These are phyloP conservation scores for Parietaria judaica DNA, from an alignment of 306 rosid species.

Conservation along the genomic window DNA sequence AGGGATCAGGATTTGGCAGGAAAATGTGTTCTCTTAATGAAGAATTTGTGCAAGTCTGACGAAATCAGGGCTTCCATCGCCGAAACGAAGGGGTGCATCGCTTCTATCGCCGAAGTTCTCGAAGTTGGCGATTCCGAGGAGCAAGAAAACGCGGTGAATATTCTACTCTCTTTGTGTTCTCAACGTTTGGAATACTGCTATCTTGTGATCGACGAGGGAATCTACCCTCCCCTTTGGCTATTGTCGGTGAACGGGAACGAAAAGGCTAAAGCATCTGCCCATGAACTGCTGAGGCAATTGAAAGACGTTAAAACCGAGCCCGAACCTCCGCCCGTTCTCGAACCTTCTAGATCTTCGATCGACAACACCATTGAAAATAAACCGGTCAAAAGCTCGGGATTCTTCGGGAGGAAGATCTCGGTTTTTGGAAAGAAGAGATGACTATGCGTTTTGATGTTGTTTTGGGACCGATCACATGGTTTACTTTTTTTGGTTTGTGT, in stretches of 20 bases:
- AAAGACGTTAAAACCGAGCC: slow-evolving; percentile 28
- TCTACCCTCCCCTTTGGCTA: slow-evolving; percentile 38
- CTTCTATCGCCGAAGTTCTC: slow-evolving; percentile 49
- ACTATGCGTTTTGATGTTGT: neutral
- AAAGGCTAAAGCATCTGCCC: slow-evolving; percentile 43
- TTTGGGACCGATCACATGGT: neutral
- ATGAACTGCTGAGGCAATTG: slow-evolving; percentile 55
- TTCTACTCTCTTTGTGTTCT: slow-evolving; percentile 69
- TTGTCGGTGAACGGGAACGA: slow-evolving; percentile 66
- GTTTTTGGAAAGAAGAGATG: slow-evolving; percentile 31
- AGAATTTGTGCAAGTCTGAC: slow-evolving; percentile 45
- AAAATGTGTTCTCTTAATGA: slow-evolving; percentile 46
- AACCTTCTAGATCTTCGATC: slow-evolving; percentile 15
- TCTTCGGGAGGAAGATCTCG: slow-evolving; percentile 36
- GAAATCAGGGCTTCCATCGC: slow-evolving; percentile 49
- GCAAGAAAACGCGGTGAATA: slow-evolving; percentile 63
- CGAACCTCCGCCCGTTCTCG: slow-evolving; percentile 16
- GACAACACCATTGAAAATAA: slow-evolving; percentile 29
- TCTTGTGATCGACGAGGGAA: slow-evolving; percentile 46
- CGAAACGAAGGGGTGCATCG: slow-evolving; percentile 71
- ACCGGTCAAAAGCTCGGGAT: slow-evolving; percentile 31
- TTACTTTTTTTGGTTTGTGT: too few species aligned
- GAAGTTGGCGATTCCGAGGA: slow-evolving; percentile 44
- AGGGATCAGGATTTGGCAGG: slow-evolving; percentile 28
- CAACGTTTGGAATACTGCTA: slow-evolving; percentile 47